Conservation (phyloP, 2,329 filamentous ascomycete genomes). For the Aspergillus puulaauensis region DNA sequence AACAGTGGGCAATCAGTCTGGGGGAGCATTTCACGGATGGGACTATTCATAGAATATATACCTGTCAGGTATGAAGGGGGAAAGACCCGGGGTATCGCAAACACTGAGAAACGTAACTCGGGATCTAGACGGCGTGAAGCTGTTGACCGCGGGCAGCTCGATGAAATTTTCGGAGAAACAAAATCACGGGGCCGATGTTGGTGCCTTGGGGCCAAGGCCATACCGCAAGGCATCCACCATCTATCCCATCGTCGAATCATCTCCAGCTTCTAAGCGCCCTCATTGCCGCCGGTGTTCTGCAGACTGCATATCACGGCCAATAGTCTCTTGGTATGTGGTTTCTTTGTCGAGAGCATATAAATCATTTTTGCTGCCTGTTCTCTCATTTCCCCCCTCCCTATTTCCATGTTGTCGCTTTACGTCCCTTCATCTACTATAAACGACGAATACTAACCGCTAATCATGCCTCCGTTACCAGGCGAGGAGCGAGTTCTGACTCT, state of each 20-base stretch:
- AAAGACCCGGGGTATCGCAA: not conserved
- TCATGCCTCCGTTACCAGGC: constrained; percentile 47
- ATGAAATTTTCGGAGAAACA: constrained; percentile 41
- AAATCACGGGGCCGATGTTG: constrained; percentile 9
- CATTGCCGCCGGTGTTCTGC: constrained; percentile 21
- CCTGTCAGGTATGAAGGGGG: not conserved
- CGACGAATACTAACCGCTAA: constrained; percentile 13
- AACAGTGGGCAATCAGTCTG: not conserved
- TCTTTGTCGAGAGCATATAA: constrained; percentile 6
- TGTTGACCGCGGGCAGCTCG: constrained; percentile 15
- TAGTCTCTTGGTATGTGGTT: constrained; percentile 13
- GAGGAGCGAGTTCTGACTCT: constrained; percentile 49
- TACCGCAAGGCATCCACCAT: not conserved
- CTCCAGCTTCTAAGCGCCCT: constrained; percentile 20
- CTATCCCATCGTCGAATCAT: constrained; percentile 13
- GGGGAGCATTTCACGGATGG: not conserved
- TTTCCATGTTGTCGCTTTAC: not conserved
- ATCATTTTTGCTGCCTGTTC: constrained; percentile 8
- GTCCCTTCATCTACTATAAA: not conserved
- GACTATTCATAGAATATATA: not conserved
- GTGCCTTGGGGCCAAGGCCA: constrained; percentile 4
- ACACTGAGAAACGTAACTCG: not conserved
- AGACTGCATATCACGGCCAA: constrained; percentile 15
- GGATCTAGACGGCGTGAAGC: constrained; percentile 11
- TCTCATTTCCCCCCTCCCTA: not conserved